Evolutionary conservation across 2,329 filamentous ascomycete genomes (phyloP).

Genomic region (Fusarium incarnatum): DNA sequence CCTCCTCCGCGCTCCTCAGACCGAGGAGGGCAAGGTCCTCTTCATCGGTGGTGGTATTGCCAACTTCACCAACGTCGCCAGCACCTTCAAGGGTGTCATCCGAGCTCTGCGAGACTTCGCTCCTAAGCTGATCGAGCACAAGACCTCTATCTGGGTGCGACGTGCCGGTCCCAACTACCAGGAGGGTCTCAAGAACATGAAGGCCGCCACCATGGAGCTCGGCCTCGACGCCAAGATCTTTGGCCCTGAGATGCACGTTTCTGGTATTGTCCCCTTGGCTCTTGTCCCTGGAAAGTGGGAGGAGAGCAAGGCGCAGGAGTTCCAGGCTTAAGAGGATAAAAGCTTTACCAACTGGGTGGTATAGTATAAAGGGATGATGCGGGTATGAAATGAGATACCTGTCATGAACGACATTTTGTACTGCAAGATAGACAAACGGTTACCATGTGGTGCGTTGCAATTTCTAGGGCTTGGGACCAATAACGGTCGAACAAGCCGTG

Average conservation of each 20-base stretch:
- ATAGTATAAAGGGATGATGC: slow-evolving; percentile 39
- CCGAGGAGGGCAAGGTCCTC: slow-evolving; percentile 94
- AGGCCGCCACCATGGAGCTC: slow-evolving; percentile 92
- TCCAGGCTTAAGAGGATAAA: slow-evolving; percentile 60
- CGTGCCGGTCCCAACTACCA: slow-evolving; percentile 96
- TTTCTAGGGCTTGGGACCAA: slow-evolving; percentile 41
- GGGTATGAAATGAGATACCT: slow-evolving; percentile 41
- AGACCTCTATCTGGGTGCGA: slow-evolving; percentile 96
- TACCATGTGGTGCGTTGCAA: slow-evolving; percentile 45
- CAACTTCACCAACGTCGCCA: slow-evolving; percentile 99
- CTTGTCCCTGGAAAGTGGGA: slow-evolving; percentile 75
- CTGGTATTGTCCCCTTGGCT: slow-evolving; percentile 93
- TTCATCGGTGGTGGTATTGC: slow-evolving; percentile 99
- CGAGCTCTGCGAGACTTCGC: slow-evolving; percentile 92
- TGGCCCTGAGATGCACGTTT: slow-evolving; percentile 91
- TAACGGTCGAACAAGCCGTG: slow-evolving; percentile 42
- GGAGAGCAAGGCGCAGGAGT: slow-evolving; percentile 70
- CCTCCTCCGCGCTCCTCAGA: slow-evolving; percentile 90
- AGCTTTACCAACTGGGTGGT: slow-evolving; percentile 16
- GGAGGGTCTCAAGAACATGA: slow-evolving; percentile 99
- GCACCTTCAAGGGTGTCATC: slow-evolving; percentile 99
- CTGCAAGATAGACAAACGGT: slow-evolving; percentile 51
- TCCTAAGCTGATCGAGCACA: slow-evolving; percentile 90
- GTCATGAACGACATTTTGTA: slow-evolving; percentile 48
- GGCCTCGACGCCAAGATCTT: slow-evolving; percentile 77